Conservation (phyloP, 148 eudicot genomes). For the Chenopodium quinoa region DNA sequence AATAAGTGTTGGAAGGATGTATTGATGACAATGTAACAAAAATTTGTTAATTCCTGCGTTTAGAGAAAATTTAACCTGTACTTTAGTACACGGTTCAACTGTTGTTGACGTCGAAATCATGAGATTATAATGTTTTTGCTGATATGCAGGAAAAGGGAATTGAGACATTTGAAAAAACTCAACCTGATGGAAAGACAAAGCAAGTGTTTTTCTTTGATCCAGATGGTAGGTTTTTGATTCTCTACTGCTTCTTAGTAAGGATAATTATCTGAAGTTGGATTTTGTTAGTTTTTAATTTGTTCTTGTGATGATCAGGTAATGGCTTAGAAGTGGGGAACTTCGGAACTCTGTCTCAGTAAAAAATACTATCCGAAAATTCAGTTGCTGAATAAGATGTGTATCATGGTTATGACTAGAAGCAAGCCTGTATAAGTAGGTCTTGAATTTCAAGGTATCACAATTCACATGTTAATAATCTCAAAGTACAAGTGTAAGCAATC, state of each 20-base stretch:
- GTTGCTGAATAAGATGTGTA: not conserved
- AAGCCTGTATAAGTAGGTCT: not conserved
- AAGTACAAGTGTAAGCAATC: not conserved
- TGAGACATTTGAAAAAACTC: slow-evolving; percentile 55
- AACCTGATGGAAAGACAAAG: slow-evolving; percentile 74
- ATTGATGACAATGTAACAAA: not conserved
- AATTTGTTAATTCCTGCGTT: too few relatives aligned
- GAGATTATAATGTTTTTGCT: not conserved
- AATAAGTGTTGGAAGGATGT: too few relatives aligned
- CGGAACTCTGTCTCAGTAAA: slow-evolving; percentile 23
- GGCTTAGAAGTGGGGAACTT: slow-evolving; percentile 71
- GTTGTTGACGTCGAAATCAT: not conserved
- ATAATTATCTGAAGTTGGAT: not conserved
- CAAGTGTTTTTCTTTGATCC: slow-evolving; percentile 96
- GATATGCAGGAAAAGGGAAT: slow-evolving; percentile 72
- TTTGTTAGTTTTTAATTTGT: not conserved
- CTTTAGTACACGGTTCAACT: not conserved
- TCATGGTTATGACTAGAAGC: not conserved
- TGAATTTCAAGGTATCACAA: not conserved
- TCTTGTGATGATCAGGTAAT: slow-evolving; percentile 52
- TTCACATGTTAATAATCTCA: not conserved
- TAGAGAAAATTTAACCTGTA: too few relatives aligned
- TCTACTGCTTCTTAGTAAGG: not conserved
- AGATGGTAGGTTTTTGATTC: slow-evolving; percentile 47
- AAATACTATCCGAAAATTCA: not conserved